Conservation (phyloP, 75 land plant genomes). For the Adiantum capillusveneris region DNA sequence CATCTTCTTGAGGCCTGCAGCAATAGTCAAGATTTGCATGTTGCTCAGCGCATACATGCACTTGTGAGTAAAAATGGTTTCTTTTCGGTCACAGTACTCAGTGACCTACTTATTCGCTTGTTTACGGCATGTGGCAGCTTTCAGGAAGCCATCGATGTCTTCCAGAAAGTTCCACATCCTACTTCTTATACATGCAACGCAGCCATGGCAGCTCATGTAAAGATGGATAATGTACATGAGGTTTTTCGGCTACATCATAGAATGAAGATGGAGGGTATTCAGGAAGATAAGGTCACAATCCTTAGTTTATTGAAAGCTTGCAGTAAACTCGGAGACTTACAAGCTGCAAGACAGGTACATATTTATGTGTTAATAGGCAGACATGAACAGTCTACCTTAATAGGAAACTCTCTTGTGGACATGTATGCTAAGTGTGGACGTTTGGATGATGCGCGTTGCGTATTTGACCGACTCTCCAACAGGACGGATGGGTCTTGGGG, state of each 20-base stretch:
- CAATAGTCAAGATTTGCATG: not conserved
- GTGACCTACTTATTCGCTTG: conserved; percentile 16
- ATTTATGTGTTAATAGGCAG: not conserved
- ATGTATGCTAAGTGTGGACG: conserved; percentile 2
- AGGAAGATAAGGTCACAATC: conserved; percentile 24
- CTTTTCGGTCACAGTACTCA: not conserved
- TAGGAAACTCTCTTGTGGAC: not conserved
- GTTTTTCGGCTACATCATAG: conserved; percentile 18
- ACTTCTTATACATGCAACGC: conserved; percentile 32
- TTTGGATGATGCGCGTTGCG: not conserved
- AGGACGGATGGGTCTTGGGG: not conserved
- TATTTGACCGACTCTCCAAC: not conserved
- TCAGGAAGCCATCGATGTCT: conserved; percentile 17
- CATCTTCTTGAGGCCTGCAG: not conserved
- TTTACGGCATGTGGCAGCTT: conserved; percentile 33
- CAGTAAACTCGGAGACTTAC: conserved; percentile 15
- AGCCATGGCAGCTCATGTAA: conserved; percentile 26
- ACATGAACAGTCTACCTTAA: too few species aligned
- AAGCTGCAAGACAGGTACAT: conserved; percentile 23
- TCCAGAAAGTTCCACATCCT: conserved; percentile 18
- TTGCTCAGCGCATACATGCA: not conserved
- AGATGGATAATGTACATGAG: conserved; percentile 13
- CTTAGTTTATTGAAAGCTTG: conserved; percentile 29
- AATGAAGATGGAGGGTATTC: conserved; percentile 14
- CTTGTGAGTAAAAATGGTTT: not conserved